A percentile compares a stretch with the other conserved stretches of the same genome.
These are phyloP conservation scores for Ustilago lituana DNA, from an alignment of 1,284 basidiomycete species.

Conservation along the genomic window DNA sequence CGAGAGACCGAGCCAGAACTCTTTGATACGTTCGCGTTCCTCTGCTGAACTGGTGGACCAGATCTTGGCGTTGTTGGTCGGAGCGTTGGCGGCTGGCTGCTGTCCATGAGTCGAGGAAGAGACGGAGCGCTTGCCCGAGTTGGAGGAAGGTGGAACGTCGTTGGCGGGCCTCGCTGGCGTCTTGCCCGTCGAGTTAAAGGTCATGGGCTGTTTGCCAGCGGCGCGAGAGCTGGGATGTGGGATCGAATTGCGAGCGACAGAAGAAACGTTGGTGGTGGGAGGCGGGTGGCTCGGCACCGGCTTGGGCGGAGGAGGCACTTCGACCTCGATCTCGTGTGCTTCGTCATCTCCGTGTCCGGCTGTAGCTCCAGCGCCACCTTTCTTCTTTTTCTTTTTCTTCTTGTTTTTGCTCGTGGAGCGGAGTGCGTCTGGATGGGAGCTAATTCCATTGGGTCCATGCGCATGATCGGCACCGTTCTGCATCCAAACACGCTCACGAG, in stretches of 20 bases:
- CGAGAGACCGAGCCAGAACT: conserved; percentile 91
- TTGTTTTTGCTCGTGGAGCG: conserved; percentile 65
- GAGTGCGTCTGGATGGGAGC: conserved; percentile 16
- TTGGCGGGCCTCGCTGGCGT: conserved; percentile 63
- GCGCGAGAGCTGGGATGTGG: conserved; percentile 74
- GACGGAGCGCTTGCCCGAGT: conserved; percentile 70
- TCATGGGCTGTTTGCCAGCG: conserved; percentile 80
- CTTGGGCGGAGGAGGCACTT: conserved; percentile 61
- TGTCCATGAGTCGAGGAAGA: conserved; percentile 67
- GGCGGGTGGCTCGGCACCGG: conserved; percentile 62
- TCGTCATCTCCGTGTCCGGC: conserved; percentile 67
- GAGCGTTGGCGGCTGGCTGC: conserved; percentile 18
- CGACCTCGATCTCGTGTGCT: conserved; percentile 63
- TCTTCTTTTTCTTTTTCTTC: conserved; percentile 72
- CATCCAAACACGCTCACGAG: conserved; percentile 42
- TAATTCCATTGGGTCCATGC: conserved; percentile 26
- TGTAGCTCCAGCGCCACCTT: conserved; percentile 52
- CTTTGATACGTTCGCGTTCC: conserved; percentile 94
- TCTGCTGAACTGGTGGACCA: conserved; percentile 82
- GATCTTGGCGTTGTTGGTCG: conserved; percentile 43
- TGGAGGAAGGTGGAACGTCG: conserved; percentile 65
- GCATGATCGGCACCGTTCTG: conserved; percentile 32
- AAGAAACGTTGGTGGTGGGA: conserved; percentile 67
- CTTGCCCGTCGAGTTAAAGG: conserved; percentile 53
- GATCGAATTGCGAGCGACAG: conserved; percentile 61